A percentile compares a stretch with the other conserved stretches of the same genome.
These are phyloP conservation scores for Gnomoniopsis smithogilvyi DNA, from an alignment of 2,329 filamentous ascomycete genomes.

Conservation along the genomic window DNA sequence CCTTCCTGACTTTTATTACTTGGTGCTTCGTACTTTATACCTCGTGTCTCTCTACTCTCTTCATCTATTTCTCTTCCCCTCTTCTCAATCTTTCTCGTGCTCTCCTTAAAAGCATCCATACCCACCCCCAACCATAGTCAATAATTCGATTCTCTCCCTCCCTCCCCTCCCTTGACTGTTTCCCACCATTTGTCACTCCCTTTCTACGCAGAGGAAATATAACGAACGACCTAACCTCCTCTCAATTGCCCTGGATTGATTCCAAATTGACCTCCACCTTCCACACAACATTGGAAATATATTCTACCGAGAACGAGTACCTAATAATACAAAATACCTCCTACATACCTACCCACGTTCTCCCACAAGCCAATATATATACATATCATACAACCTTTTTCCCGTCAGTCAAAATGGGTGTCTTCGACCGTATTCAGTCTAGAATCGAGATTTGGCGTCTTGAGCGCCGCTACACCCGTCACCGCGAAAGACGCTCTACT, in stretches of 20 bases:
- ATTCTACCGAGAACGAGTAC: background rate
- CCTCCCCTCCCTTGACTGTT: background rate
- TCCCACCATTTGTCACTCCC: background rate
- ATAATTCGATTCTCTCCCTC: background rate
- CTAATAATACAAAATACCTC: background rate
- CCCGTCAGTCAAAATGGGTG: slow-evolving; percentile 35
- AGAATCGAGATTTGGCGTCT: slow-evolving; percentile 90
- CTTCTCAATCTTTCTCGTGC: no score
- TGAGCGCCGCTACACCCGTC: slow-evolving; percentile 90
- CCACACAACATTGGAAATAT: background rate
- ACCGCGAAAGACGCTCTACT: slow-evolving; percentile 80
- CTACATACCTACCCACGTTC: background rate
- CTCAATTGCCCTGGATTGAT: slow-evolving; percentile 7
- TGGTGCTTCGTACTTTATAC: no score
- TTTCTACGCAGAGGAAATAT: background rate
- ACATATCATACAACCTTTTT: background rate
- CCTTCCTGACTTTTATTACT: no score
- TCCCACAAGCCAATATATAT: background rate
- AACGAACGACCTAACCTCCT: no score
- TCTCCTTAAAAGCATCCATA: no score
- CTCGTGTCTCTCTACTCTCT: no score
- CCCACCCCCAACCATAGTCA: slow-evolving; percentile 6
- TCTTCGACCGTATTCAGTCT: slow-evolving; percentile 60
- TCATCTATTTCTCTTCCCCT: background rate
- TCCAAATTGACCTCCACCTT: slow-evolving; percentile 8